Evolutionary conservation across 1,284 basidiomycete species (phyloP).

Genomic region (Cutaneotrichosporon sp.): DNA sequence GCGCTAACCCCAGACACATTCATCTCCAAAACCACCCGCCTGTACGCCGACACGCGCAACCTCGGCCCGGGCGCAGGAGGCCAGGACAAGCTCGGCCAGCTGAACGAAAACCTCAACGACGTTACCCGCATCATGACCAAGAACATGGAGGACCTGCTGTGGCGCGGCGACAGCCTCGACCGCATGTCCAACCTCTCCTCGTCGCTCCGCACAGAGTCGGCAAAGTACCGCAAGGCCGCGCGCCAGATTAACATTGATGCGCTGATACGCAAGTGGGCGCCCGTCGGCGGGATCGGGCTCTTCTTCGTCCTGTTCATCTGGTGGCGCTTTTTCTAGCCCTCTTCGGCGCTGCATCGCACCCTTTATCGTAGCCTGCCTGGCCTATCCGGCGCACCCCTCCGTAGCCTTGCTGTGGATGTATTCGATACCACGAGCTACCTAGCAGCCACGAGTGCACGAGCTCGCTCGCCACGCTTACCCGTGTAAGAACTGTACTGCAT

Average conservation of each 20-base stretch:
- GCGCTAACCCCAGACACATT: constrained; percentile 69
- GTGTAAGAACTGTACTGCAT: background rate
- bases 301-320: constrained; percentile 81
- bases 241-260: constrained; percentile 91
- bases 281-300: constrained; percentile 71
- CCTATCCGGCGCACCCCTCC: background rate
- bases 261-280: constrained; percentile 92
- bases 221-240: constrained; percentile 94
- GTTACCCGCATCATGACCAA: constrained; percentile 99
- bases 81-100: constrained; percentile 62
- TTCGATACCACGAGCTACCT: background rate
- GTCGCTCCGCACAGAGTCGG: constrained; percentile 91
- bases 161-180: constrained; percentile 53
- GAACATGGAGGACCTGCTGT: constrained; percentile 97
- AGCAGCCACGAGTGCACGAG: no score
- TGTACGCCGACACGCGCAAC: constrained; percentile 90
- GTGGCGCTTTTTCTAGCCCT: constrained; percentile 67
- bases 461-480: no score
- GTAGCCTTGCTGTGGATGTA: background rate
- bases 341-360: background rate
- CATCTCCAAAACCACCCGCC: constrained; percentile 92
- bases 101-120: constrained; percentile 95
- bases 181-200: constrained; percentile 94
- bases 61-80: constrained; percentile 53
- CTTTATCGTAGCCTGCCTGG: background rate